phyloP scores from a whole-genome alignment of 192 early-diverging fungal genomes.

The Linnemannia schmuckeri region DNA sequence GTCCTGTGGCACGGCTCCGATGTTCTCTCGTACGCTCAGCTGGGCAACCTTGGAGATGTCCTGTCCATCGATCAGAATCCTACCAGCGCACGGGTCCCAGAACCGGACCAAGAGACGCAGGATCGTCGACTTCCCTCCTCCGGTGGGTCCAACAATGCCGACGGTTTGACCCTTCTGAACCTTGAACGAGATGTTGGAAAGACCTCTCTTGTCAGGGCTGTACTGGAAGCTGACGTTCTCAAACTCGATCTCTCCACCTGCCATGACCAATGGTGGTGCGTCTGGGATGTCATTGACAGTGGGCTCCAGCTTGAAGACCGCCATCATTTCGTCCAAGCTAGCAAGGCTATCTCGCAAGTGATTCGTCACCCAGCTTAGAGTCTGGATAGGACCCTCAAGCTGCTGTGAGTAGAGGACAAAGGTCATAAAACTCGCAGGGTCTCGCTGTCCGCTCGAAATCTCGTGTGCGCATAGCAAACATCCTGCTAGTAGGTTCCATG shows the following conservation, averaged over 20 bases:
- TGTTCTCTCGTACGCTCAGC: conserved; percentile 62
- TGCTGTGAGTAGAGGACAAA: conserved; percentile 83
- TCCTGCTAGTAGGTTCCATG: conserved; percentile 75
- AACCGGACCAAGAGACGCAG: conserved; percentile 67
- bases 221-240: conserved; percentile 75
- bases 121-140: conserved; percentile 63
- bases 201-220: conserved; percentile 59
- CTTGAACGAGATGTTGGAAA: conserved; percentile 68
- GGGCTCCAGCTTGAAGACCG: conserved; percentile 61
- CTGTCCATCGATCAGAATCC: conserved; percentile 72
- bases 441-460: conserved; percentile 73
- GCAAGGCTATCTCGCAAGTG: conserved; percentile 60
- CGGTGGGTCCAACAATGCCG: conserved; percentile 72
- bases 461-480: conserved; percentile 77
- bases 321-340: conserved; percentile 83
- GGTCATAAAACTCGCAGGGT: conserved; percentile 84
- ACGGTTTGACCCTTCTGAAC: conserved; percentile 69
- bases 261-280: conserved; percentile 59
- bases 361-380: neutral
- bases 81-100: conserved; percentile 69
- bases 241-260: conserved; percentile 67
- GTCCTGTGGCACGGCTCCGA: conserved; percentile 71
- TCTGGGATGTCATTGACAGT: conserved; percentile 63
- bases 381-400: conserved; percentile 76
- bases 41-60: conserved; percentile 70